Percentiles rank a stretch among this genome's conserved stretches.
Evolutionary conservation across 179 eudicot genomes (phyloP).

Genomic region (Amaranthus tricolor): DNA sequence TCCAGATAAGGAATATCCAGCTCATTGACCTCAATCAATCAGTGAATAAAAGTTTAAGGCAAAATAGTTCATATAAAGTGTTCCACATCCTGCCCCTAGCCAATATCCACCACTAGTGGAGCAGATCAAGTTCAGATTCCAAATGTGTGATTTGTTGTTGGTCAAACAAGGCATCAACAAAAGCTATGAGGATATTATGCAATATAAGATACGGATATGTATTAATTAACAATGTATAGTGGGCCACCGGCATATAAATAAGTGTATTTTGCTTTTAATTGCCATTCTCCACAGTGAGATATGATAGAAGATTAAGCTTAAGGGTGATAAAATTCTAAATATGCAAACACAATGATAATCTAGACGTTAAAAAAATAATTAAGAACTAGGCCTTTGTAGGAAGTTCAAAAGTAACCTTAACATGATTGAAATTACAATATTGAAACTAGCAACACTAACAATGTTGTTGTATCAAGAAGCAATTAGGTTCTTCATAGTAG

Average conservation of each 20-base stretch:
- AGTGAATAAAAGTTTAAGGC: not conserved
- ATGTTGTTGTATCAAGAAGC: not conserved
- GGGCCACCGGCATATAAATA: not conserved
- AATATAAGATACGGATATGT: not conserved
- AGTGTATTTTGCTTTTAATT: not conserved
- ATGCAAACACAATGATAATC: not conserved
- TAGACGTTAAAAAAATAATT: not conserved
- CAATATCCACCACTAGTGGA: not conserved
- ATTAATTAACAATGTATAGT: not conserved
- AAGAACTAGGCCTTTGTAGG: too few relatives aligned
- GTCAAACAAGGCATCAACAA: not conserved
- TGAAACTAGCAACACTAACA: not conserved
- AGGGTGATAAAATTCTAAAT: too few relatives aligned
- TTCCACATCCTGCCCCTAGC: not conserved
- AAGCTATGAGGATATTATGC: not conserved
- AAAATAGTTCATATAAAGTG: not conserved
- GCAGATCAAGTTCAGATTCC: too few relatives aligned
- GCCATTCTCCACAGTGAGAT: not conserved
- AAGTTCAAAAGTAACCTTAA: not conserved
- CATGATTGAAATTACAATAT: too few relatives aligned
- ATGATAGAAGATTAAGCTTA: not conserved
- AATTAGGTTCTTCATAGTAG: not conserved
- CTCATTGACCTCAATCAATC: not conserved
- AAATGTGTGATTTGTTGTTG: not conserved
- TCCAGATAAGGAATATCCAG: not conserved